Evolutionary conservation across 495 filamentous ascomycete genomes (phyloP).

Genomic region (Hyphodiscus hymeniophilus): DNA sequence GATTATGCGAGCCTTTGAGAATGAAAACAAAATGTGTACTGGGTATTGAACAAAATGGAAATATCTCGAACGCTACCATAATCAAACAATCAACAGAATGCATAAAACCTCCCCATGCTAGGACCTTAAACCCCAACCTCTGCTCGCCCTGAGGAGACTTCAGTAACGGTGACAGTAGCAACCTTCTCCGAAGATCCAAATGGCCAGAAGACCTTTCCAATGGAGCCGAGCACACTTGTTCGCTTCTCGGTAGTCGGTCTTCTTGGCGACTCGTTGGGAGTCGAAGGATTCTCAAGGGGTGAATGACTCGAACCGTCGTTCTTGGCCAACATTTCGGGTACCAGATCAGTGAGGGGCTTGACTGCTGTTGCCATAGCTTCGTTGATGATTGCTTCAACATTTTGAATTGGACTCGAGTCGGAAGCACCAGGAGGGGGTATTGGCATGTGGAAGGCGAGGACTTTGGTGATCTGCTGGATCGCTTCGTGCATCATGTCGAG

Average conservation of each 20-base stretch:
- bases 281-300: background rate
- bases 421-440: background rate
- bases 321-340: background rate
- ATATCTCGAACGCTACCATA: too few species aligned
- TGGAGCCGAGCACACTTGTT: slow-evolving; percentile 3
- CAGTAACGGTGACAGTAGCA: too few species aligned
- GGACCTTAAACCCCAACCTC: too few species aligned
- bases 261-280: background rate
- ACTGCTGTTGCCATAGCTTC: background rate
- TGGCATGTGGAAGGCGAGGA: background rate
- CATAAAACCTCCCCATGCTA: too few species aligned
- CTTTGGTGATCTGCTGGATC: slow-evolving; percentile 4
- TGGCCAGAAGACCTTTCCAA: slow-evolving; percentile 12
- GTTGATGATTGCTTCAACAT: too few species aligned
- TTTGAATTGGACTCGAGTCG: too few species aligned
- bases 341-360: background rate
- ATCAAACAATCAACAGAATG: too few species aligned
- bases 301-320: background rate
- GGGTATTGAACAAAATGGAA: too few species aligned
- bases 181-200: background rate
- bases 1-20: too few species aligned
- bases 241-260: slow-evolving; percentile 3
- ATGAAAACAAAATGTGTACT: too few species aligned
- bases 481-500: slow-evolving; percentile 8
- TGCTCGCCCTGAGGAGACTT: too few species aligned